Conservation (phyloP, 2,329 filamentous ascomycete species). For the Colletotrichum sansevieriae region DNA sequence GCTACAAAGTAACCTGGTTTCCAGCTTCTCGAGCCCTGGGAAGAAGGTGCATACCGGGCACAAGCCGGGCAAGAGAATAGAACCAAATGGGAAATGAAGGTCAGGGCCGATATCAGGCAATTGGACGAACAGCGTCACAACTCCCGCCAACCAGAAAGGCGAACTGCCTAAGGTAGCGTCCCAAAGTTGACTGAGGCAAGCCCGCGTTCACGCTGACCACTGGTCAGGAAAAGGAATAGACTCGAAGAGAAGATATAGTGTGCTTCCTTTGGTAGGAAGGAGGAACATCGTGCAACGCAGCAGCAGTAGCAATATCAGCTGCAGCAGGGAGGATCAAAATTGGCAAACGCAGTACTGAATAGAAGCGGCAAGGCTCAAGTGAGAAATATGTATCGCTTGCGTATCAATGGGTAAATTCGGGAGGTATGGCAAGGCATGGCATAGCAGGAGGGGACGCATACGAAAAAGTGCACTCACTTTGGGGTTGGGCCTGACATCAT, state of each 20-base stretch:
- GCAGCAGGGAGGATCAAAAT: constrained; percentile 1
- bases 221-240: background rate
- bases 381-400: constrained; percentile 10
- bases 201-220: constrained; percentile 9
- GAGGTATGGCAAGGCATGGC: constrained; percentile 36
- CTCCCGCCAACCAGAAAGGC: constrained; percentile 26
- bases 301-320: background rate
- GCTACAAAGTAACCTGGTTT: background rate
- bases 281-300: background rate
- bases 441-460: constrained; percentile 42
- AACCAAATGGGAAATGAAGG: constrained; percentile 17
- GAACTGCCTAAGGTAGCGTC: constrained; percentile 19
- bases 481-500: constrained; percentile 66
- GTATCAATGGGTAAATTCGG: background rate
- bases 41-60: background rate
- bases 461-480: constrained; percentile 40
- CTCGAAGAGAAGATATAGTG: background rate
- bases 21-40: constrained; percentile 24
- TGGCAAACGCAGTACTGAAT: background rate
- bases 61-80: background rate
- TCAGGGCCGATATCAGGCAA: constrained; percentile 27
- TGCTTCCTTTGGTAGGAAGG: background rate
- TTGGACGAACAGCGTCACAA: constrained; percentile 21
- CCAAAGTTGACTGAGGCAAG: constrained; percentile 24
- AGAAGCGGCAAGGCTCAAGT: constrained; percentile 5